Percentiles rank a stretch among this genome's conserved stretches.
These are phyloP conservation scores for Fusarium praegraminearum DNA, from an alignment of 2,329 filamentous ascomycete species.

Conservation along the genomic window DNA sequence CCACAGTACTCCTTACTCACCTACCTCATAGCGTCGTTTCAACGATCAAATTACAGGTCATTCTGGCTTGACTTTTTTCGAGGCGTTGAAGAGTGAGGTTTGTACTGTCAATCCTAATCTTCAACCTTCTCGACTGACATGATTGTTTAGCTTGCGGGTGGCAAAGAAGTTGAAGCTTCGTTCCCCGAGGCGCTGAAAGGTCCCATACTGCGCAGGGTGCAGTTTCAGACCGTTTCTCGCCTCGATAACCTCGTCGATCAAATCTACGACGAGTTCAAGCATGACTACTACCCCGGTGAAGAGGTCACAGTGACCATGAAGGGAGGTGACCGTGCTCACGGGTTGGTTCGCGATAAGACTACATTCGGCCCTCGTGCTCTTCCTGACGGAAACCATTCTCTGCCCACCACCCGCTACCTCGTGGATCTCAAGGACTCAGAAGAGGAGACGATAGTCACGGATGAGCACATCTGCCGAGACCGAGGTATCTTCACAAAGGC, in stretches of 20 bases:
- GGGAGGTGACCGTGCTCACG: conserved; percentile 76
- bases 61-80: conserved; percentile 90
- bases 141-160: conserved; percentile 74
- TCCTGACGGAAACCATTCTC: conserved; percentile 76
- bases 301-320: conserved; percentile 78
- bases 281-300: conserved; percentile 92
- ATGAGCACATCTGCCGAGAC: conserved; percentile 85
- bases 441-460: conserved; percentile 82
- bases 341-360: conserved; percentile 86
- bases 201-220: conserved; percentile 88
- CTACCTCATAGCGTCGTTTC: conserved; percentile 75
- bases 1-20: conserved; percentile 32
- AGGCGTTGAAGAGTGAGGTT: conserved; percentile 92
- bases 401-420: conserved; percentile 82
- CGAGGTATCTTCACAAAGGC: conserved; percentile 95
- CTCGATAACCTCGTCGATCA: conserved; percentile 83
- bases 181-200: conserved; percentile 94
- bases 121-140: conserved; percentile 23
- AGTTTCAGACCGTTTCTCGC: conserved; percentile 88
- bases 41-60: conserved; percentile 97
- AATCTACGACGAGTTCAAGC: conserved; percentile 83
- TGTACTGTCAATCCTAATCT: conserved; percentile 49
- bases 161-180: conserved; percentile 87
- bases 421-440: conserved; percentile 78
- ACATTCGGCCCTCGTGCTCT: conserved; percentile 72